Base-by-base conservation (phyloP, 2,329 filamentous ascomycete species). In the Calonectria montana region DNA sequence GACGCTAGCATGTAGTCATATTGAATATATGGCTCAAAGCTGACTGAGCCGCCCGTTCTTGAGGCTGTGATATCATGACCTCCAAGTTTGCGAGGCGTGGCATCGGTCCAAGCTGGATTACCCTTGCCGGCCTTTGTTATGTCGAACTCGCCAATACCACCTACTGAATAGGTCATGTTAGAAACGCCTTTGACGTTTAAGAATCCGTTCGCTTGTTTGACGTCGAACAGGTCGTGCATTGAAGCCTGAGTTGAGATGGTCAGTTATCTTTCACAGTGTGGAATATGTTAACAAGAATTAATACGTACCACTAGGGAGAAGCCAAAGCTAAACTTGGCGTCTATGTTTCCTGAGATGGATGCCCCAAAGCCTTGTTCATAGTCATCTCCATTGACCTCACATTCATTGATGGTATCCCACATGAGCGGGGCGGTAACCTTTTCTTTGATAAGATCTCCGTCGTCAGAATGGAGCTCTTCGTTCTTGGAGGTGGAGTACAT, bases 281-380 rank as follows among this genome's bases (percentile, higher is more conserved):
- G 43, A 12, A 25, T 21, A 23, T n/a, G 16, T 48, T 10, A 5
- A 13, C 18, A 41, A 18, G 29, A 45, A 25, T 31, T 35, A 35
- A 23, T 4, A 45, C 47, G 55, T 57, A 69, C 27, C n/a, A 69
- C 25, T 12, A 69, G 12, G 15, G 47, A 57, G 21, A 69, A 41
- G 23, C 67, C 37, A 18, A 64, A 69, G 35, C 12, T 57, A 7
- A 64, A 48, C 35, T 57, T 39, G 10, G 67, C 48, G 12, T 48
- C 18, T 9, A 69, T 27, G 10, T 25, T 47, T 15, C 59, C 67
- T 37, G 12, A 2, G 21, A 69, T 25, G 47, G 37, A n/a, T 25
- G 59, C 67, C 31, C 61, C 62, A 37, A 70, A 59, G 5, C 61
- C 61, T 27, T 48, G 48, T n/a, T 50, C 67, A 27, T 61, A 61